These are phyloP conservation scores for Batkoa obscura DNA, from an alignment of 371 early-diverging fungal species.

Conservation along the genomic window DNA sequence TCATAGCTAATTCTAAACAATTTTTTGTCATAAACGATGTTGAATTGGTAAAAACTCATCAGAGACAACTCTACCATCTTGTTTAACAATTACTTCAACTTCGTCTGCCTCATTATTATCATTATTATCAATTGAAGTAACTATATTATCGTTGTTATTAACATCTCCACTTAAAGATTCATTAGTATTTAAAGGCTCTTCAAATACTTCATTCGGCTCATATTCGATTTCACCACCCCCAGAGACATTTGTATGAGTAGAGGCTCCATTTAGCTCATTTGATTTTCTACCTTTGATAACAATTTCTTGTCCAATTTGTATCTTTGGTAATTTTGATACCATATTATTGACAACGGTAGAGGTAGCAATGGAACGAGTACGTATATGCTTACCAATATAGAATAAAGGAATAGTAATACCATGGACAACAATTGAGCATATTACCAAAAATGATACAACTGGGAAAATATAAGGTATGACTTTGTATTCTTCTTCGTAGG, in stretches of 20 bases:
- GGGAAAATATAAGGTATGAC: conserved; percentile 22
- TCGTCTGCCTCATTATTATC: background rate
- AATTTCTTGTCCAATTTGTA: background rate
- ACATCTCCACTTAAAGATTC: background rate
- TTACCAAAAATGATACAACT: conserved; percentile 47
- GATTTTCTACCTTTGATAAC: background rate
- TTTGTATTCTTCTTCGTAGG: conserved; percentile 11
- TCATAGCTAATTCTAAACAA: too few species aligned
- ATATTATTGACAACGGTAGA: background rate
- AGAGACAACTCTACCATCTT: background rate
- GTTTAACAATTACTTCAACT: background rate
- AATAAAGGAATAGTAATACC: conserved; percentile 63
- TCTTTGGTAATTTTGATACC: background rate
- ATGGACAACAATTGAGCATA: conserved; percentile 56
- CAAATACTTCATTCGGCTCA: background rate
- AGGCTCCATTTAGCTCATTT: too few species aligned
- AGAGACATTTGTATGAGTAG: too few species aligned
- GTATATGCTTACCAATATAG: conserved; percentile 20
- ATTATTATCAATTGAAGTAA: background rate
- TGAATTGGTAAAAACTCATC: background rate
- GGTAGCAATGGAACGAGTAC: conserved; percentile 5
- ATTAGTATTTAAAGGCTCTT: background rate
- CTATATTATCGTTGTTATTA: background rate
- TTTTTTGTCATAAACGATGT: too few species aligned
- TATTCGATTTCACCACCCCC: too few species aligned